These are phyloP conservation scores for Chionographis japonica DNA, from an alignment of 106 monocot genomes.

Conservation along the genomic window DNA sequence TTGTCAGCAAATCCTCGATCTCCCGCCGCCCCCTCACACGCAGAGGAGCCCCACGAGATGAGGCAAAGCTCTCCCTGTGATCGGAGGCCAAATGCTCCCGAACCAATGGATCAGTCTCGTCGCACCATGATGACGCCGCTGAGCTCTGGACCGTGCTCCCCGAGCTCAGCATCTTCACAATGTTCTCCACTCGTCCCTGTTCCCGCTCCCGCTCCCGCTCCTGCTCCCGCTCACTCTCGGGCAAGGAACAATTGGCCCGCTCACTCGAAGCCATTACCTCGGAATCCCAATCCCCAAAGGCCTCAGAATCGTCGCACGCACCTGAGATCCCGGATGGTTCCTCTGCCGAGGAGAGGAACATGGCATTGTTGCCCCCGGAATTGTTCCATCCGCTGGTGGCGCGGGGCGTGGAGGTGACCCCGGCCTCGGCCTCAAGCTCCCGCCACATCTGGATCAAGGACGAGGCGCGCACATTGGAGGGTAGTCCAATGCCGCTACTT, in stretches of 20 bases:
- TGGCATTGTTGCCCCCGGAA: neutral
- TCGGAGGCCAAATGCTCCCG: neutral
- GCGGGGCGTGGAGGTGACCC: slow-evolving; percentile 11
- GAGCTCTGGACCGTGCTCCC: neutral
- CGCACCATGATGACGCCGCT: neutral
- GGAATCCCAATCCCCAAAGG: slow-evolving; percentile 18
- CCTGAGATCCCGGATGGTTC: slow-evolving; percentile 14
- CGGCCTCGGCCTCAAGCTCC: slow-evolving; percentile 75
- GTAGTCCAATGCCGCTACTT: slow-evolving; percentile 3
- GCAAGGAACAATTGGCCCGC: neutral
- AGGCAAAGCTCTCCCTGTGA: neutral
- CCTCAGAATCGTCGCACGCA: slow-evolving; percentile 11
- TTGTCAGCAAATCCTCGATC: slow-evolving; percentile 42
- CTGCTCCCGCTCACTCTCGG: slow-evolving; percentile 12
- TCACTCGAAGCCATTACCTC: slow-evolving; percentile 2
- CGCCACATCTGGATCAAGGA: slow-evolving; percentile 91
- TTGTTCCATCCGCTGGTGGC: neutral
- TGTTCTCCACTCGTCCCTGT: slow-evolving; percentile 14
- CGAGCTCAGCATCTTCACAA: slow-evolving; percentile 24
- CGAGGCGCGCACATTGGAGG: slow-evolving; percentile 51
- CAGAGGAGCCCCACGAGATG: neutral
- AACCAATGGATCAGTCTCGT: slow-evolving; percentile 6
- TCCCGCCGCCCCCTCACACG: slow-evolving; percentile 37
- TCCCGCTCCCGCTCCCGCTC: slow-evolving; percentile 10
- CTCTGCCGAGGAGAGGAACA: neutral